Evolutionary conservation across 495 filamentous ascomycete genomes (phyloP).

Genomic region (Rusavskia elegans): DNA sequence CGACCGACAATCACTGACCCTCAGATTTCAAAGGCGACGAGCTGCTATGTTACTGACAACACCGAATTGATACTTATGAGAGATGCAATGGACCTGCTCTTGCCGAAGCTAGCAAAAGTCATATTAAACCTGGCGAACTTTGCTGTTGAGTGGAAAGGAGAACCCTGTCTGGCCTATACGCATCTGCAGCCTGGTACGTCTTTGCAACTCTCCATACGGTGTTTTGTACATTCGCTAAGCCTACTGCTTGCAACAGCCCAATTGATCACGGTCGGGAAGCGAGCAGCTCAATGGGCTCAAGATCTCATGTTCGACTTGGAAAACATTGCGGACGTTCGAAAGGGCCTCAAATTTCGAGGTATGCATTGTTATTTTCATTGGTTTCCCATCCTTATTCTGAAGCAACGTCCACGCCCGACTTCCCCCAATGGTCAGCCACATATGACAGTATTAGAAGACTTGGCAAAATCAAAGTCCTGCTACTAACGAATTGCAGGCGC

Average conservation of each 20-base stretch:
- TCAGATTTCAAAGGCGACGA: conserved; percentile 19
- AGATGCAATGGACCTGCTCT: conserved; percentile 57
- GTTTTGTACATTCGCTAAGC: too few species aligned
- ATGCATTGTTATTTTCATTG: too few species aligned
- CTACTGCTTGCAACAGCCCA: conserved; percentile 27
- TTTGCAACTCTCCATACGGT: too few species aligned
- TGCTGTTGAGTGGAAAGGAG: conserved; percentile 57
- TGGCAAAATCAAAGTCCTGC: too few species aligned
- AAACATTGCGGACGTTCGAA: conserved; percentile 59
- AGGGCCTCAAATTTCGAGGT: conserved; percentile 58
- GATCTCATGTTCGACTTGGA: conserved; percentile 78
- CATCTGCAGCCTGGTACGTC: conserved; percentile 36
- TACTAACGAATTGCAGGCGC: conserved; percentile 28
- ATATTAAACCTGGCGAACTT: conserved; percentile 68
- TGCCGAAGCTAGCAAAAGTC: conserved; percentile 74
- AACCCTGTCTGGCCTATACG: conserved; percentile 58
- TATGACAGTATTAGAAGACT: too few species aligned
- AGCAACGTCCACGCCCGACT: too few species aligned
- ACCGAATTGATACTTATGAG: conserved; percentile 74
- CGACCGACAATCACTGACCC: too few species aligned
- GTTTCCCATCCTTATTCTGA: too few species aligned
- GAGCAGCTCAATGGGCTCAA: conserved; percentile 71
- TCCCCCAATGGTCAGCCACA: too few species aligned
- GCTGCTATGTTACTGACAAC: conserved; percentile 63
- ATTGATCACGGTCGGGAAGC: conserved; percentile 70